These are phyloP conservation scores for Lentinula raphanica DNA, from an alignment of 768 basidiomycete species.

Conservation along the genomic window DNA sequence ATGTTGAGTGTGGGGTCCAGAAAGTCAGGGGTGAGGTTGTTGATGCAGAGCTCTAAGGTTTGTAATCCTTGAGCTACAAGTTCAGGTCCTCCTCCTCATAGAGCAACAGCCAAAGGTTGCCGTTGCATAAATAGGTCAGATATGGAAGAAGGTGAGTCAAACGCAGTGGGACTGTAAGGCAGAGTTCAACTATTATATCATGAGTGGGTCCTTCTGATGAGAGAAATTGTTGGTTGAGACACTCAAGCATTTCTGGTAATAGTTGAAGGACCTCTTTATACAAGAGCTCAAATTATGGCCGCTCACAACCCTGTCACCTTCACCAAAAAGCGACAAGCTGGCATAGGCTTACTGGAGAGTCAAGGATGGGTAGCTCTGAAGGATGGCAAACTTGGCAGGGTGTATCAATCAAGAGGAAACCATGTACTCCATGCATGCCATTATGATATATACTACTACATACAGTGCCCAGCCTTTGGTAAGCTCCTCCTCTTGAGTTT, in stretches of 20 bases:
- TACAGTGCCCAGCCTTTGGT: too few relatives aligned
- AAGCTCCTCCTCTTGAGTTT: too few relatives aligned
- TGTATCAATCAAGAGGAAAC: too few relatives aligned
- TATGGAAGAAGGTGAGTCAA: conserved; percentile 94
- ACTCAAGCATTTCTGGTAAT: conserved; percentile 95
- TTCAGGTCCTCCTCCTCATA: conserved; percentile 82
- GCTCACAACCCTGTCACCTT: too few relatives aligned
- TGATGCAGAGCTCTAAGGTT: conserved; percentile 97
- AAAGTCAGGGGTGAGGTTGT: conserved; percentile 97
- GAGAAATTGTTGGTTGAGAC: conserved; percentile 82
- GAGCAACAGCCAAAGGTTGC: conserved; percentile 85
- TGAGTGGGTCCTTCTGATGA: conserved; percentile 76
- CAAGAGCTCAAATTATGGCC: conserved; percentile 90
- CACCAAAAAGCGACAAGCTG: too few relatives aligned
- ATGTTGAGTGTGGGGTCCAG: conserved; percentile 92
- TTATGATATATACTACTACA: too few relatives aligned
- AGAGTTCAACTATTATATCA: conserved; percentile 95
- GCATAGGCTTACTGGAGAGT: too few relatives aligned
- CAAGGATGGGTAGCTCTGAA: too few relatives aligned
- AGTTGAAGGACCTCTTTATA: conserved; percentile 96
- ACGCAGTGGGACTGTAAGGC: conserved; percentile 92
- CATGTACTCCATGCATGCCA: too few relatives aligned
- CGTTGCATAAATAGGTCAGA: conserved; percentile 94
- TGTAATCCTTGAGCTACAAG: conserved; percentile 92
- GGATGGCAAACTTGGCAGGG: too few relatives aligned